Percentiles rank a stretch among this genome's conserved stretches.
These are phyloP conservation scores for Glaciozyma antarctica DNA, from an alignment of 768 basidiomycete genomes.

Conservation along the genomic window DNA sequence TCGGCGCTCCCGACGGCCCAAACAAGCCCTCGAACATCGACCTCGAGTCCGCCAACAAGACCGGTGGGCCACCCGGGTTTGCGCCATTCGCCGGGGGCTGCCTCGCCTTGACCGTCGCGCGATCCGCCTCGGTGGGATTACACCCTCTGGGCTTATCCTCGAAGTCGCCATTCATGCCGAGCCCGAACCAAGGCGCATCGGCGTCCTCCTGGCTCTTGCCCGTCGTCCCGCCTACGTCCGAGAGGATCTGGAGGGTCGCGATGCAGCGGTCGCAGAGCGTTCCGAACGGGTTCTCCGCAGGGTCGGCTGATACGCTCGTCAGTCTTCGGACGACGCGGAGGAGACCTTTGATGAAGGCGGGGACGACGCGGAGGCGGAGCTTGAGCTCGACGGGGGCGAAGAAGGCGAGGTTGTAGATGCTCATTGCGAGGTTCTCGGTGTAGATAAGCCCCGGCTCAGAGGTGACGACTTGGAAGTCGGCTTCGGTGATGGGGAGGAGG, in stretches of 20 bases:
- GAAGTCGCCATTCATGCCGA: slow-evolving; percentile 9
- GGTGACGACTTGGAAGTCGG: slow-evolving; percentile 51
- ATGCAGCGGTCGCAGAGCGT: slow-evolving; percentile 39
- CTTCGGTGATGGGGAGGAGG: slow-evolving; percentile 68
- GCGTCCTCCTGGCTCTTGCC: background rate
- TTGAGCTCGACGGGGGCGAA: slow-evolving; percentile 68
- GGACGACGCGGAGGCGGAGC: slow-evolving; percentile 53
- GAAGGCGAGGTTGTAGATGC: slow-evolving; percentile 79
- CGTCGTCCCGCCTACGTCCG: background rate
- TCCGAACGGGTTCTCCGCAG: slow-evolving; percentile 33
- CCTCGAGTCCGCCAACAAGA: slow-evolving; percentile 18
- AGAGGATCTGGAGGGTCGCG: slow-evolving; percentile 35
- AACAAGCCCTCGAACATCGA: slow-evolving; percentile 9
- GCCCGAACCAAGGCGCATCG: slow-evolving; percentile 24
- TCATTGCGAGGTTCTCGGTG: slow-evolving; percentile 66
- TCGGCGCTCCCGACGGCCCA: background rate
- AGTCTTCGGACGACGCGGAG: slow-evolving; percentile 36
- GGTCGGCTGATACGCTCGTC: slow-evolving; percentile 7
- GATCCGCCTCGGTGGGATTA: background rate
- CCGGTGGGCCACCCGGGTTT: slow-evolving; percentile 2
- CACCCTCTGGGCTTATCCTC: background rate
- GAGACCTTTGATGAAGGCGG: slow-evolving; percentile 63
- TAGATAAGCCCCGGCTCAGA: slow-evolving; percentile 63
- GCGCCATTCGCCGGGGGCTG: background rate
- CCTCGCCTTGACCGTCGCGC: slow-evolving; percentile 3